Base-by-base conservation (phyloP, 1,284 basidiomycete species). In the Heterobasidion annosum region DNA sequence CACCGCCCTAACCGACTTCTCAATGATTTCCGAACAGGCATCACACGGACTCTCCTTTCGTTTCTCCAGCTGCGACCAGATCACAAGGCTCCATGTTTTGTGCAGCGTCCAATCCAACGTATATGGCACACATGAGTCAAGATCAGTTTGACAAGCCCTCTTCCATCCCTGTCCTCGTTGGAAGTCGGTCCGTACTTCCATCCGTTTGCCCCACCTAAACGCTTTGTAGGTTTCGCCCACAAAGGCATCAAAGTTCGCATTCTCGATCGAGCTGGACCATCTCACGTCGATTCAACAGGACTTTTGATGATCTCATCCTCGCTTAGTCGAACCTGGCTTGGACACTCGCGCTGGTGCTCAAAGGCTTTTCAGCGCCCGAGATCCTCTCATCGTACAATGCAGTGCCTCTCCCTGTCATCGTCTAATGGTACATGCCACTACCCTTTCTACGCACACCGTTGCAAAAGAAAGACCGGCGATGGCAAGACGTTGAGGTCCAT, bases 171-270 rank as follows among this genome's bases (percentile, higher is more conserved):
- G 37, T 1, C 37, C 37, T 40, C n/a, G 37, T 40, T n/a, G 37
- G 4, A n/a, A 40, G 37, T 40, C n/a, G 37, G 10, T 12, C 37
- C 37, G 37, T 25, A 4, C n/a, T n/a, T 40, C 3, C n/a, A 40
- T 8, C n/a, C 37, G 37, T 40, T n/a, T 4, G 3, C 37, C n/a
- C n/a, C 7, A 40, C 37, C 37, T 8, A 0, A 40, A 12, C 10
- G 7, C 4, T 40, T 37, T 9, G n/a, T n/a, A 67, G 66, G 59
- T 3, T 57, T 67, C n/a, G 55, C 50, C 8, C 54, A 65, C 54
- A 60, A 65, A 49, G 61, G 62, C 33, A 54, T 66, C 0, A 57
- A 67, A 1, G 65, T 73, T 8, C 70, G 71, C 16, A 64, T 73
- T 35, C 64, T 74, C 16, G 65, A 72, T 18, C 73, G 68, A 51